phyloP scores from a whole-genome alignment of 495 filamentous ascomycete genomes.

The Trichoderma orchidacearum region DNA sequence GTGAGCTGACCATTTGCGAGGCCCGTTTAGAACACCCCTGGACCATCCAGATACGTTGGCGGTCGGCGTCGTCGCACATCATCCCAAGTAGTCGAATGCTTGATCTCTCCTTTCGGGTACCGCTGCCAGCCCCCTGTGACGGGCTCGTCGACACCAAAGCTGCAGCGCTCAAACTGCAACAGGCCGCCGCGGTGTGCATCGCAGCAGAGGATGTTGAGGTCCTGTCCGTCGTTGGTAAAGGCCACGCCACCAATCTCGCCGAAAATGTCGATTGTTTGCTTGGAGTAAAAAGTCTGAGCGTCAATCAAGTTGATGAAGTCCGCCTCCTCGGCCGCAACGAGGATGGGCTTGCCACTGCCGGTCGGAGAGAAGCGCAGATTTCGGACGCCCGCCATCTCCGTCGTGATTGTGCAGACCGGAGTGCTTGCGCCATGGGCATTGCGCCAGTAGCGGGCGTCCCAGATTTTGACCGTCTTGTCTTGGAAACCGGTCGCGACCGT shows the following conservation, averaged over 20 bases:
- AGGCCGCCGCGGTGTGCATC: conserved; percentile 69
- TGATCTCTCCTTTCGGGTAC: neutral
- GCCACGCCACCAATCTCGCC: conserved; percentile 72
- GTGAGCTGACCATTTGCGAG: neutral
- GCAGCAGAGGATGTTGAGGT: conserved; percentile 59
- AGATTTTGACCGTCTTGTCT: conserved; percentile 72
- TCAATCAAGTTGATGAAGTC: conserved; percentile 74
- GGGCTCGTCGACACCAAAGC: neutral
- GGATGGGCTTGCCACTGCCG: conserved; percentile 56
- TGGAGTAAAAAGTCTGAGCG: conserved; percentile 45
- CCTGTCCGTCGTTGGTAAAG: conserved; percentile 56
- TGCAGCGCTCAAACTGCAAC: conserved; percentile 56
- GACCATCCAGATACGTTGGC: neutral
- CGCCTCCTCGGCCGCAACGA: conserved; percentile 72
- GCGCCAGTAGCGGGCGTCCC: conserved; percentile 67
- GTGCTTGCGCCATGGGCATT: conserved; percentile 23
- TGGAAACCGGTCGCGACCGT: conserved; percentile 86
- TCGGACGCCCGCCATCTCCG: conserved; percentile 68
- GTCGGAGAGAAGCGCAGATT: conserved; percentile 70
- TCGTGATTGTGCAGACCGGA: conserved; percentile 48
- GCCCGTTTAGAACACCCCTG: neutral
- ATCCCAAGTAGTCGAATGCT: neutral
- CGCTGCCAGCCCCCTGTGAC: neutral
- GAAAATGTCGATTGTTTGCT: conserved; percentile 74
- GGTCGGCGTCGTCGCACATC: neutral